Conservation (phyloP, 2,329 filamentous ascomycete species). For the Microcyclosporella mali region DNA sequence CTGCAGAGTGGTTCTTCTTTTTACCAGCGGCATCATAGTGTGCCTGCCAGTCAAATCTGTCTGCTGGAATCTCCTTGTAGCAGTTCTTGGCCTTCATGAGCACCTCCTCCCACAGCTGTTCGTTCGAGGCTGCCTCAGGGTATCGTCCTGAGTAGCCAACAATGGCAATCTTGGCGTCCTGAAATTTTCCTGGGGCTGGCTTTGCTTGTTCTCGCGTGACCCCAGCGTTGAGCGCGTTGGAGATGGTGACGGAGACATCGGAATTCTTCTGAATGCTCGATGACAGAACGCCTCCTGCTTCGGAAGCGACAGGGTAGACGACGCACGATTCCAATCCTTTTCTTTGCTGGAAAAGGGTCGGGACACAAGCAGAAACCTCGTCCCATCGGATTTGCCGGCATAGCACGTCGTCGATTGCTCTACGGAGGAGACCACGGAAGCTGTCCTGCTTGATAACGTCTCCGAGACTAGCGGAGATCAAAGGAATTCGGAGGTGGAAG, state of each 20-base stretch:
- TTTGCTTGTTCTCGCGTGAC: not conserved
- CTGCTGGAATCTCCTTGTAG: conserved; percentile 7
- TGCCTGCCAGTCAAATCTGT: conserved; percentile 11
- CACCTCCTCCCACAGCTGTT: conserved; percentile 12
- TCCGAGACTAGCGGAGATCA: not conserved
- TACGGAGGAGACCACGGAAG: not conserved
- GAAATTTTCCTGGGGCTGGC: not conserved
- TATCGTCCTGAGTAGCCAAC: conserved; percentile 1
- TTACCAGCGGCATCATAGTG: conserved; percentile 14
- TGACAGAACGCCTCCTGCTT: no score
- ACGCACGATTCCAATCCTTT: no score
- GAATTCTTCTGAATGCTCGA: no score
- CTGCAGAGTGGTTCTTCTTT: conserved; percentile 19
- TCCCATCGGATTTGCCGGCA: not conserved
- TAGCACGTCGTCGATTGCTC: not conserved
- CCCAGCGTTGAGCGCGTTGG: not conserved
- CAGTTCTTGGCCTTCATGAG: conserved; percentile 9
- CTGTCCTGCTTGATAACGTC: not conserved
- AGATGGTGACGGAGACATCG: not conserved
- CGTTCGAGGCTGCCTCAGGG: not conserved
- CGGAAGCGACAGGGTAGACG: no score
- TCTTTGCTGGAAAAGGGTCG: not conserved
- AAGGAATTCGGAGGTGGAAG: not conserved
- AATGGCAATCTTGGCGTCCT: conserved; percentile 3
- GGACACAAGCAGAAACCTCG: not conserved